Percentiles rank a stretch among this genome's conserved stretches.
Conservation (phyloP, 345 rosid genomes). For the Rubroshorea leprosula region DNA sequence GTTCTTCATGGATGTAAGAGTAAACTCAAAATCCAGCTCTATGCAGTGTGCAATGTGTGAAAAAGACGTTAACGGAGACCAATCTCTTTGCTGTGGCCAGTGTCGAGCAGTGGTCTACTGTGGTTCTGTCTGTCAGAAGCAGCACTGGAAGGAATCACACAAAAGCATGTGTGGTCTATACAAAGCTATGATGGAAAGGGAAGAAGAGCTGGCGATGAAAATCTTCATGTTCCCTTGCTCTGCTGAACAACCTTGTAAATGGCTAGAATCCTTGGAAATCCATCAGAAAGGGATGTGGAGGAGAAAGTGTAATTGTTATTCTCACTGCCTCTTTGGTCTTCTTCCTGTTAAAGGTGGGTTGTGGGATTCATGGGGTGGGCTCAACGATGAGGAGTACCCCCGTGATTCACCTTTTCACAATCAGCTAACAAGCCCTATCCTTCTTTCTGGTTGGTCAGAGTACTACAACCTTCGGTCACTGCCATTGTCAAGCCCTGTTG, state of each 20-base stretch:
- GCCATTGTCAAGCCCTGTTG: conserved; percentile 49
- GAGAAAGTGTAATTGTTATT: conserved; percentile 49
- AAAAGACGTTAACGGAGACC: conserved; percentile 39
- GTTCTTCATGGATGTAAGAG: conserved; percentile 24
- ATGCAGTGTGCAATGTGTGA: conserved; percentile 42
- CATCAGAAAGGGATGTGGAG: conserved; percentile 69
- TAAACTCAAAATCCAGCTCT: conserved; percentile 24
- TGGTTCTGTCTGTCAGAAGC: conserved; percentile 42
- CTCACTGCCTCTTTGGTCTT: conserved; percentile 45
- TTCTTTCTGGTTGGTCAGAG: conserved; percentile 49
- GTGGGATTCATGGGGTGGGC: conserved; percentile 53
- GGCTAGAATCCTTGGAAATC: conserved; percentile 46
- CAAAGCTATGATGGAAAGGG: conserved; percentile 53
- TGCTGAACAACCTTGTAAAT: conserved; percentile 45
- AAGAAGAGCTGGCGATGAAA: conserved; percentile 50
- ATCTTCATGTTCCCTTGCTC: conserved; percentile 40
- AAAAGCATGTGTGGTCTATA: conserved; percentile 45
- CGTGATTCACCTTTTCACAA: conserved; percentile 37
- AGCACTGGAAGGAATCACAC: conserved; percentile 48
- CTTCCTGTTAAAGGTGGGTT: conserved; percentile 39
- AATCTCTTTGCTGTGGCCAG: conserved; percentile 39
- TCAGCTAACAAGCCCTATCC: conserved; percentile 27
- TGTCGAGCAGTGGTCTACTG: conserved; percentile 51
- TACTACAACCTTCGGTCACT: conserved; percentile 44
- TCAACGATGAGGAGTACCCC: conserved; percentile 40